A percentile compares a stretch with the other conserved stretches of the same genome.
phyloP scores from a whole-genome alignment of 2,329 filamentous ascomycete species.

The Penicillium sp. region DNA sequence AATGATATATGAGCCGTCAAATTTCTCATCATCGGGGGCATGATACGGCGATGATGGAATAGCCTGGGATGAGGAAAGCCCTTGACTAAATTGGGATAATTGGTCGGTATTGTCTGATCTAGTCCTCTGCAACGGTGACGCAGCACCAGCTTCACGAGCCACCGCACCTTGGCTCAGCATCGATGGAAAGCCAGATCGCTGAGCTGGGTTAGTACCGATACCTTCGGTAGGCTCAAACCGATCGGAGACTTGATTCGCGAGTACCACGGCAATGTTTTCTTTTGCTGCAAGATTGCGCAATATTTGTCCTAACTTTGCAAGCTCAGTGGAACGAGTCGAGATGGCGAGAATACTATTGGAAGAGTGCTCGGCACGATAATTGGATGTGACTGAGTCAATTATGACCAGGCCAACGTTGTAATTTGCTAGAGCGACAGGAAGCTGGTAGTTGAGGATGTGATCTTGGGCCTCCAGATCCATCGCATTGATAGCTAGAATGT shows the following conservation, averaged over 20 bases:
- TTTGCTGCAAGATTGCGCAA: conserved; percentile 75
- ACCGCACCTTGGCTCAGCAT: conserved; percentile 17
- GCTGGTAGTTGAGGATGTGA: conserved; percentile 89
- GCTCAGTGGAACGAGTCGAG: conserved; percentile 74
- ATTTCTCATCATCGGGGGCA: conserved; percentile 34
- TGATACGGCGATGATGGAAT: conserved; percentile 36
- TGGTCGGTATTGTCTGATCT: conserved; percentile 18
- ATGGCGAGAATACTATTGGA: conserved; percentile 56
- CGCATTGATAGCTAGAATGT: conserved; percentile 78
- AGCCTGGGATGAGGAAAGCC: conserved; percentile 33
- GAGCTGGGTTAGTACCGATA: conserved; percentile 1
- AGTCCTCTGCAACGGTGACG: conserved; percentile 29
- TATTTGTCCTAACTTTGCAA: conserved; percentile 73
- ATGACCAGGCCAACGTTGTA: conserved; percentile 80
- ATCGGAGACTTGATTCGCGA: conserved; percentile 94
- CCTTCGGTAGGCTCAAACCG: conserved; percentile 61
- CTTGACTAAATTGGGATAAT: conserved; percentile 18
- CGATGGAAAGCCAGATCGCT: conserved; percentile 15
- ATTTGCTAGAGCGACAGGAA: conserved; percentile 79
- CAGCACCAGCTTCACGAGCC: conserved; percentile 22
- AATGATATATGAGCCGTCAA: conserved; percentile 44
- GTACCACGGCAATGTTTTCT: conserved; percentile 79
- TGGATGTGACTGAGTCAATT: conserved; percentile 90
- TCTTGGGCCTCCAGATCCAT: conserved; percentile 94
- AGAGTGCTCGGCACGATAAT: conserved; percentile 82